These are phyloP conservation scores for Ilyonectria mors-panacis DNA, from an alignment of 2,329 filamentous ascomycete species.

Conservation along the genomic window DNA sequence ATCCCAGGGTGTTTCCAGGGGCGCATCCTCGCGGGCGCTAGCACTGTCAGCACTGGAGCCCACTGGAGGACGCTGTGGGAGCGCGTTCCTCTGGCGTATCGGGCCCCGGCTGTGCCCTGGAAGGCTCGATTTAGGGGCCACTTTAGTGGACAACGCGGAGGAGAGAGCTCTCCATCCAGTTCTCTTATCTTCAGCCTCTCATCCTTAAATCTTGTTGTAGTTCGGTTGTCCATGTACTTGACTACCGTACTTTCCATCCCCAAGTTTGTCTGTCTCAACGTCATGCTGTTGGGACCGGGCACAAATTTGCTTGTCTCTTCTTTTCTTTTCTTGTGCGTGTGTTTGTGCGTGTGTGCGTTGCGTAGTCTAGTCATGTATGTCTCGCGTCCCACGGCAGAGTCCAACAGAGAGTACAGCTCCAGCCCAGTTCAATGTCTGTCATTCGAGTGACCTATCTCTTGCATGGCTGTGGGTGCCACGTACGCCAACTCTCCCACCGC, in stretches of 20 bases:
- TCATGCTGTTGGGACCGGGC: background rate
- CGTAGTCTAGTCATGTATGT: constrained; percentile 22
- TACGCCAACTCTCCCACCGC: constrained; percentile 22
- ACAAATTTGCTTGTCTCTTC: constrained; percentile 7
- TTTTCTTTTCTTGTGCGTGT: constrained; percentile 18
- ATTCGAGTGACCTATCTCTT: constrained; percentile 12
- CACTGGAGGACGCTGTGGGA: constrained; percentile 12
- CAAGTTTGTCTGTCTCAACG: background rate
- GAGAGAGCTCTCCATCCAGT: background rate
- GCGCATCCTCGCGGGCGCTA: constrained; percentile 21
- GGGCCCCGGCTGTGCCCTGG: background rate
- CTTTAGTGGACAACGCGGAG: background rate
- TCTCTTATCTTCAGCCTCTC: constrained; percentile 8
- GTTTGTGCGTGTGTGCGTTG: constrained; percentile 12
- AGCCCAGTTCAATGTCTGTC: constrained; percentile 3
- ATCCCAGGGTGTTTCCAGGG: constrained; percentile 22
- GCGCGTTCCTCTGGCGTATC: background rate
- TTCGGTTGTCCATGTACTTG: background rate
- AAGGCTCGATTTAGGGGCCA: background rate
- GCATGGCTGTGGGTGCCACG: constrained; percentile 27
- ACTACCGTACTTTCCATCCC: background rate
- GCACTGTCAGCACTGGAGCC: constrained; percentile 4
- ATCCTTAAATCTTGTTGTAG: background rate
- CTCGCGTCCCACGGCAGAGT: constrained; percentile 23
- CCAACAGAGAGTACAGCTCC: background rate